A percentile compares a stretch with the other conserved stretches of the same genome.
Evolutionary conservation across 495 filamentous ascomycete species (phyloP).

Genomic region (Trichoderma reesei): DNA sequence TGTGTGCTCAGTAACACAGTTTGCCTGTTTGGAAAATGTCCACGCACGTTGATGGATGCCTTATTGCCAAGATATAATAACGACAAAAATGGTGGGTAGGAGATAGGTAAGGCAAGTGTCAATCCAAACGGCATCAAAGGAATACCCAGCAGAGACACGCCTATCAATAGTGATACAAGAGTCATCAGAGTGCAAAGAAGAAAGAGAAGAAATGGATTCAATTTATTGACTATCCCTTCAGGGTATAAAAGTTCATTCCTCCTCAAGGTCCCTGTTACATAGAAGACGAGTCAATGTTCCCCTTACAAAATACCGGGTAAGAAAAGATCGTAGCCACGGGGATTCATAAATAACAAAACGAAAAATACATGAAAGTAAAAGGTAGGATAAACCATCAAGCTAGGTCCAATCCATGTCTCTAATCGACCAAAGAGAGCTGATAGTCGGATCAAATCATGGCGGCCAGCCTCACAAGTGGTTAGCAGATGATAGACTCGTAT

Average conservation of each 20-base stretch:
- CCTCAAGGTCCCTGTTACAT: background rate
- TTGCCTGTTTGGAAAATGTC: background rate
- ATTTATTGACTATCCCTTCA: background rate
- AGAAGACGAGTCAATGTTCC: background rate
- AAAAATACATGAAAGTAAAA: background rate
- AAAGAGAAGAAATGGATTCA: background rate
- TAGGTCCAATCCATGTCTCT: background rate
- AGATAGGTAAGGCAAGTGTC: too few relatives aligned
- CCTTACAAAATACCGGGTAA: background rate
- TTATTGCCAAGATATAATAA: background rate
- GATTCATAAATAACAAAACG: background rate
- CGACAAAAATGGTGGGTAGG: background rate
- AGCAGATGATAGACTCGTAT: background rate
- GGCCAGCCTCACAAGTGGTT: background rate
- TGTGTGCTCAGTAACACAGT: background rate
- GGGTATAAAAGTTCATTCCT: background rate
- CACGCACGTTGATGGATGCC: background rate
- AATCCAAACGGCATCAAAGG: too few relatives aligned
- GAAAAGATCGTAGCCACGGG: background rate
- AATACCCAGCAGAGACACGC: too few relatives aligned
- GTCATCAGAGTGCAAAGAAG: background rate
- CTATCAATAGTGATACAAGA: too few relatives aligned
- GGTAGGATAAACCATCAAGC: background rate
- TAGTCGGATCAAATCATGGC: background rate
- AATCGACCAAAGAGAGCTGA: background rate